A percentile compares a stretch with the other conserved stretches of the same genome.
Conservation (phyloP, 257 asterid genomes). For the Nicotiana tomentosiformis region DNA sequence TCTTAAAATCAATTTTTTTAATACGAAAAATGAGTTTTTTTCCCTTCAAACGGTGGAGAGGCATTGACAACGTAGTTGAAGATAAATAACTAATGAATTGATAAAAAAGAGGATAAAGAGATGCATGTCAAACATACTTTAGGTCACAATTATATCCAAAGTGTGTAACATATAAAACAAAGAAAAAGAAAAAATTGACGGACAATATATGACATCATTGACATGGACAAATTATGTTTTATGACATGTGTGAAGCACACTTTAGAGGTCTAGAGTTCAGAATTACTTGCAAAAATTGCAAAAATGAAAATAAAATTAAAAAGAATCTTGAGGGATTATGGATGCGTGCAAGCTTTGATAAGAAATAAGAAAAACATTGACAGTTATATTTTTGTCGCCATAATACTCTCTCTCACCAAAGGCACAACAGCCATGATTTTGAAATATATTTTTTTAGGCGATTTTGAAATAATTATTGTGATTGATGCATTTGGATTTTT, state of each 20-base stretch:
- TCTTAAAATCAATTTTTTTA: no score
- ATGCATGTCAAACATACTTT: neutral
- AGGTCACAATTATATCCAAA: neutral
- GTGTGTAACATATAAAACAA: neutral
- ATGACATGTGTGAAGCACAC: neutral
- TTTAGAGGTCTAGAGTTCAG: neutral
- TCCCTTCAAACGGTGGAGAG: no score
- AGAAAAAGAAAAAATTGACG: neutral
- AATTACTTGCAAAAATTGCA: neutral
- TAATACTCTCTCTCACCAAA: neutral
- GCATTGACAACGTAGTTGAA: no score
- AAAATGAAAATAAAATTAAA: neutral
- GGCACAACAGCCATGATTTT: neutral
- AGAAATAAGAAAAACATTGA: no score
- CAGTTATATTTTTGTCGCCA: neutral
- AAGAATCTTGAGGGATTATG: neutral
- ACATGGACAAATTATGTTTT: neutral
- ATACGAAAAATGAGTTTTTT: no score
- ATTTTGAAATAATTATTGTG: neutral
- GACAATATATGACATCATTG: neutral
- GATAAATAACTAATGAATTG: no score
- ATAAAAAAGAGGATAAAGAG: no score
- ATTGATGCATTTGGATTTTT: neutral
- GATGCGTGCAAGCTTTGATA: neutral
- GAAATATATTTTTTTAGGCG: neutral